Conservation (phyloP, 768 basidiomycete genomes). For the Hydnum rufescens region DNA sequence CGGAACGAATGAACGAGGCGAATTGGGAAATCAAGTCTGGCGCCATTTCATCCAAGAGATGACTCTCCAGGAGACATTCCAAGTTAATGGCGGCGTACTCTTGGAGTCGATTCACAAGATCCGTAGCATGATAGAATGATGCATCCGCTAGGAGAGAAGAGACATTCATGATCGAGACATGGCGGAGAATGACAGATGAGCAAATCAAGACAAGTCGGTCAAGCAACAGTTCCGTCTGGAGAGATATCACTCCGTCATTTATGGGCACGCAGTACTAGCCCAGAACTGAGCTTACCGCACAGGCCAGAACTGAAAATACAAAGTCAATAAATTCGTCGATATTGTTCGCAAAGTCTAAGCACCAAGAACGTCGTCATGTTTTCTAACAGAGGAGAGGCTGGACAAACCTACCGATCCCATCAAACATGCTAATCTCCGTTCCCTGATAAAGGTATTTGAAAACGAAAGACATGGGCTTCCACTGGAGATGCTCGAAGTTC, state of each 20-base stretch:
- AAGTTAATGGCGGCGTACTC: slow-evolving; percentile 65
- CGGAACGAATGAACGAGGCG: slow-evolving; percentile 30
- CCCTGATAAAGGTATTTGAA: slow-evolving; percentile 63
- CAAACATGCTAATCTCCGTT: slow-evolving; percentile 43
- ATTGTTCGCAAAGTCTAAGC: slow-evolving; percentile 36
- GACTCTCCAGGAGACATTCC: slow-evolving; percentile 68
- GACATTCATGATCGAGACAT: slow-evolving; percentile 54
- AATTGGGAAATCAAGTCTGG: slow-evolving; percentile 46
- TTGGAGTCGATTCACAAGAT: slow-evolving; percentile 51
- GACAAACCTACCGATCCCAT: slow-evolving; percentile 38
- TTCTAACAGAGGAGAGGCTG: background rate
- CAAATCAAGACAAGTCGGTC: slow-evolving; percentile 70
- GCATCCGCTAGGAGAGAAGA: slow-evolving; percentile 69
- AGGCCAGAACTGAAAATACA: slow-evolving; percentile 69
- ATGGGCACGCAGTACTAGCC: background rate
- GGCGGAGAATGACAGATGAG: slow-evolving; percentile 48
- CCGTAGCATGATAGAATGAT: slow-evolving; percentile 47
- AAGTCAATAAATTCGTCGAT: slow-evolving; percentile 68
- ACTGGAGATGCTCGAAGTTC: slow-evolving; percentile 49
- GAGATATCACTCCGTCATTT: background rate
- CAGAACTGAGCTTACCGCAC: slow-evolving; percentile 36
- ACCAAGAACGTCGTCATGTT: background rate
- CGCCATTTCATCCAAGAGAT: slow-evolving; percentile 60
- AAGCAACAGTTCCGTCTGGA: slow-evolving; percentile 72
- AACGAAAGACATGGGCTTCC: slow-evolving; percentile 58